These are phyloP conservation scores for Marsdenia floribunda DNA, from an alignment of 257 asterid genomes.

Conservation along the genomic window DNA sequence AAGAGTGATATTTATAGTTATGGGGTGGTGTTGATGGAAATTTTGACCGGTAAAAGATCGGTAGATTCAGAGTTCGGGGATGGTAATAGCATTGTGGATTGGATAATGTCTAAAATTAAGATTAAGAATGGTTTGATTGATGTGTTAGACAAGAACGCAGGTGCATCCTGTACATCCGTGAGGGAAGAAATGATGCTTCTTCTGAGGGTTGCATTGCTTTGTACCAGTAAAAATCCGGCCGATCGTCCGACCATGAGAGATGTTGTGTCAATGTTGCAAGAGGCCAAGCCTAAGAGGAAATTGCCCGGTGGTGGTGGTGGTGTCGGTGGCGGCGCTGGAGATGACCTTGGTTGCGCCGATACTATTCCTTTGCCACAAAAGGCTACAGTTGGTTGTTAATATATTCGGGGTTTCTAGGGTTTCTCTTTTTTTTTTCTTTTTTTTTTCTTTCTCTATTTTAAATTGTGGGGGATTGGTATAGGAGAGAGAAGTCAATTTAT, in stretches of 20 bases:
- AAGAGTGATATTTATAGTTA: slow-evolving; percentile 93
- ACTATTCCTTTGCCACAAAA: slow-evolving; percentile 33
- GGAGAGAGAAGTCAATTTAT: slow-evolving; percentile 13
- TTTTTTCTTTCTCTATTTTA: slow-evolving; percentile 4
- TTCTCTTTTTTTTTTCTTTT: not conserved
- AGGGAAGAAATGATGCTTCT: slow-evolving; percentile 84
- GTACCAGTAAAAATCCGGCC: slow-evolving; percentile 77
- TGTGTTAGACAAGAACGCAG: slow-evolving; percentile 60
- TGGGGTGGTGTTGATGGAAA: slow-evolving; percentile 81
- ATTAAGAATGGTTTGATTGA: slow-evolving; percentile 36
- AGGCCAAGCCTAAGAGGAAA: slow-evolving; percentile 73
- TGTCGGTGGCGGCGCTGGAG: slow-evolving; percentile 13
- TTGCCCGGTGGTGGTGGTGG: slow-evolving; percentile 25
- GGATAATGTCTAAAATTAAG: slow-evolving; percentile 64
- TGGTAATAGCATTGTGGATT: slow-evolving; percentile 79
- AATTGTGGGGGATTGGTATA: slow-evolving; percentile 36
- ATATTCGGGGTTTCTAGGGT: slow-evolving; percentile 13
- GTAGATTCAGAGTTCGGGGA: slow-evolving; percentile 84
- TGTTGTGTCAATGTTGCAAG: slow-evolving; percentile 78
- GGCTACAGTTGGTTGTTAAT: slow-evolving; percentile 40
- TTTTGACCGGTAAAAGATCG: slow-evolving; percentile 68
- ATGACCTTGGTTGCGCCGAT: slow-evolving; percentile 21
- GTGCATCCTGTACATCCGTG: slow-evolving; percentile 57
- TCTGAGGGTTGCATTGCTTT: slow-evolving; percentile 74
- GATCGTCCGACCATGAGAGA: slow-evolving; percentile 96